These are phyloP conservation scores for Podospora appendiculata DNA, from an alignment of 495 filamentous ascomycete species.

Conservation along the genomic window DNA sequence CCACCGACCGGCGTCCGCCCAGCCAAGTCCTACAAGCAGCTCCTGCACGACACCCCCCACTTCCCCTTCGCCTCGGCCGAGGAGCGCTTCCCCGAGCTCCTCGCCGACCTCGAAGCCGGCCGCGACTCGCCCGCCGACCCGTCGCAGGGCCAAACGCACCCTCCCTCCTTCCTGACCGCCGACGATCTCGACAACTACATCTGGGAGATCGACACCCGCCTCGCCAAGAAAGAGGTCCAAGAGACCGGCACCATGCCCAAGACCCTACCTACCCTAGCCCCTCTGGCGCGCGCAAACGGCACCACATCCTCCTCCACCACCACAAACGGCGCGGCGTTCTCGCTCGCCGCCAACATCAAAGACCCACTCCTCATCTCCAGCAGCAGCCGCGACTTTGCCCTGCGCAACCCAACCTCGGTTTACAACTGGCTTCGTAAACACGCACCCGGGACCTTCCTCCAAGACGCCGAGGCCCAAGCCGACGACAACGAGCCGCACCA, in stretches of 20 bases:
- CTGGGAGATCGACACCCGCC: slow-evolving; percentile 55
- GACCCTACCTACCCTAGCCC: slow-evolving; percentile 32
- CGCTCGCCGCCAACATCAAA: slow-evolving; percentile 12
- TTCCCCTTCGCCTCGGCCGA: slow-evolving; percentile 25
- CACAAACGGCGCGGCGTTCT: background rate
- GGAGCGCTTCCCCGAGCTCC: slow-evolving; percentile 29
- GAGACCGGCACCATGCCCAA: slow-evolving; percentile 7
- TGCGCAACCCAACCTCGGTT: slow-evolving; percentile 75
- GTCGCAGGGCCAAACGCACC: slow-evolving; percentile 26
- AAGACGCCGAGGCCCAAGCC: slow-evolving; percentile 59
- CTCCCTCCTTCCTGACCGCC: slow-evolving; percentile 57
- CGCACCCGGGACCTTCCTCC: slow-evolving; percentile 74
- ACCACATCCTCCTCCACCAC: slow-evolving; percentile 6
- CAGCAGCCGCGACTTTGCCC: slow-evolving; percentile 48
- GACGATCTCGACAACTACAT: slow-evolving; percentile 79
- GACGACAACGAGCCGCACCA: slow-evolving; percentile 50
- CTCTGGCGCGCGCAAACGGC: slow-evolving; percentile 20
- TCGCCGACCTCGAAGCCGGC: slow-evolving; percentile 33
- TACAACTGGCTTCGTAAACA: slow-evolving; percentile 86
- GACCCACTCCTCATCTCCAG: slow-evolving; percentile 26
- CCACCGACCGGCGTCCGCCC: slow-evolving; percentile 19
- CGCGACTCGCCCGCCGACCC: slow-evolving; percentile 28
- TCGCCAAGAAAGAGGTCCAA: slow-evolving; percentile 37
- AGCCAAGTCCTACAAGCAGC: slow-evolving; percentile 27
- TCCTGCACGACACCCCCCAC: slow-evolving; percentile 37